These are phyloP conservation scores for Cryptosporidium viatorum DNA, from an alignment of 169 alveolate species.

Conservation along the genomic window DNA sequence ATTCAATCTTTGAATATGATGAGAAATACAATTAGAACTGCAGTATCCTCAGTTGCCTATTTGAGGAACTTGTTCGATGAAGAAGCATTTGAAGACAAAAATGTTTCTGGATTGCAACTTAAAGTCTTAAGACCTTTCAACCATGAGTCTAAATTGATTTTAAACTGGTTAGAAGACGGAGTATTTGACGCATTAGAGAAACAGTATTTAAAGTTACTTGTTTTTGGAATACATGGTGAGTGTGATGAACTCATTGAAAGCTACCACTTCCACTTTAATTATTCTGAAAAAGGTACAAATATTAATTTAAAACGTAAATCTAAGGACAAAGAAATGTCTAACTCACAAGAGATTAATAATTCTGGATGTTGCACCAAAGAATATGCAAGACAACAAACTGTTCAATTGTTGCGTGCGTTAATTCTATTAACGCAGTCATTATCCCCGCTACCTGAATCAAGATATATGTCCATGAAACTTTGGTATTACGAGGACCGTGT, in stretches of 20 bases:
- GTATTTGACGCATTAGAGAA: constrained; percentile 87
- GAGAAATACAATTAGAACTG: constrained; percentile 80
- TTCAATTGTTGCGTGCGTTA: constrained; percentile 81
- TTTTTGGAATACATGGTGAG: constrained; percentile 82
- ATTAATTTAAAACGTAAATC: constrained; percentile 64
- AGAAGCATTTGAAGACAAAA: constrained; percentile 81
- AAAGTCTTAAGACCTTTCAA: constrained; percentile 79
- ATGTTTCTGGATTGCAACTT: constrained; percentile 79
- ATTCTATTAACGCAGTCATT: constrained; percentile 85
- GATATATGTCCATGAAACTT: constrained; percentile 85
- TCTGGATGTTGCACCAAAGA: constrained; percentile 77
- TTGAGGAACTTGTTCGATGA: constrained; percentile 81
- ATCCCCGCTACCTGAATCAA: constrained; percentile 85
- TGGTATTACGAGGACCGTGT: constrained; percentile 85
- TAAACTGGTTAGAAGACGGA: constrained; percentile 88
- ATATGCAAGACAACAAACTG: constrained; percentile 79
- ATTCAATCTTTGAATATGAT: constrained; percentile 80
- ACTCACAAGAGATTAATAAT: constrained; percentile 75
- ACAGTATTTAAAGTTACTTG: constrained; percentile 80
- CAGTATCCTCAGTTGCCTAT: constrained; percentile 80
- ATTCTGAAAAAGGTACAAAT: constrained; percentile 75
- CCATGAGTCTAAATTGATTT: constrained; percentile 78
- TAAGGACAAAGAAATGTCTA: constrained; percentile 38
- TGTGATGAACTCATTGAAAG: constrained; percentile 84
- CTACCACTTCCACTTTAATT: constrained; percentile 79